phyloP scores from a whole-genome alignment of 495 filamentous ascomycete genomes.

The Cercophora sp. region DNA sequence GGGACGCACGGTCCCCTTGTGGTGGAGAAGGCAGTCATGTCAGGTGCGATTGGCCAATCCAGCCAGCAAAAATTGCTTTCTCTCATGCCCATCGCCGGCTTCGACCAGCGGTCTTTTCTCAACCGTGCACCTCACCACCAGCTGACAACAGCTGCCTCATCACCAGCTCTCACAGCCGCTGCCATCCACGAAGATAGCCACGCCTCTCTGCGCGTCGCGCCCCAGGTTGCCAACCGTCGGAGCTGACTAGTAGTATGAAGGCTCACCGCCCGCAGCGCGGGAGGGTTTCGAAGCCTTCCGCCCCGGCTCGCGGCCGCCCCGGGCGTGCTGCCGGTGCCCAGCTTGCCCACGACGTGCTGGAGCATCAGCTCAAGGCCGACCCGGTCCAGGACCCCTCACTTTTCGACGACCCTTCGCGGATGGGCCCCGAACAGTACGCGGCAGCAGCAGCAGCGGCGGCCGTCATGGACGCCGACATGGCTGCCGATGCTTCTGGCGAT shows the following conservation, averaged over 20 bases:
- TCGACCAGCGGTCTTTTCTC: background rate
- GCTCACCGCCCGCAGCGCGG: constrained; percentile 30
- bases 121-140: constrained; percentile 11
- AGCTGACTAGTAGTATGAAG: constrained; percentile 29
- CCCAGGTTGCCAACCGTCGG: background rate
- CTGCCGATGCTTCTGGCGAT: constrained; percentile 26
- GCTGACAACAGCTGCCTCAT: constrained; percentile 34
- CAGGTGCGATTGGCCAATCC: constrained; percentile 13
- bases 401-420: constrained; percentile 40
- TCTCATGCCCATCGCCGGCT: background rate
- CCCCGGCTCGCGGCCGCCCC: constrained; percentile 27
- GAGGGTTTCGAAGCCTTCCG: constrained; percentile 40
- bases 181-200: constrained; percentile 6
- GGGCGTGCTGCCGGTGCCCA: constrained; percentile 8
- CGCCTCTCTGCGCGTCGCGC: too few relatives aligned
- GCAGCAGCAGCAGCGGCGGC: constrained; percentile 38
- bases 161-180: constrained; percentile 1
- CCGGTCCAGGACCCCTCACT: constrained; percentile 44
- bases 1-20: too few relatives aligned
- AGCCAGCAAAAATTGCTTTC: constrained; percentile 4
- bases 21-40: too few relatives aligned
- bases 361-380: constrained; percentile 57
- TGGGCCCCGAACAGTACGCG: constrained; percentile 40
- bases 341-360: constrained; percentile 17
- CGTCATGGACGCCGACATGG: constrained; percentile 30